Conservation (phyloP, 306 rosid species). For the Psophocarpus tetragonolobus region DNA sequence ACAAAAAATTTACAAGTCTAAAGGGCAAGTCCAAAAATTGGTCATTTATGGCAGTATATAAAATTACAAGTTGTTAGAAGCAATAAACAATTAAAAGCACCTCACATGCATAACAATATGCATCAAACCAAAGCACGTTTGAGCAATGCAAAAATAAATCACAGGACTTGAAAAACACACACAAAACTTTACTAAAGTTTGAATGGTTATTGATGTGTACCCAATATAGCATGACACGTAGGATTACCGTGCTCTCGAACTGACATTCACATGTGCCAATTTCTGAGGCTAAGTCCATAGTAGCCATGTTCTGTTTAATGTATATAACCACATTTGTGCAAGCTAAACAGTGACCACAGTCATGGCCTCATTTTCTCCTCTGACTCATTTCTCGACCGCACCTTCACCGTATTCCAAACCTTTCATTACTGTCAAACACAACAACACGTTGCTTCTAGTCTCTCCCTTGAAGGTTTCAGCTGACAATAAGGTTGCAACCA, state of each 20-base stretch:
- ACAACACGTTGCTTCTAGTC: neutral
- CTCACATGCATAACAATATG: too few relatives aligned
- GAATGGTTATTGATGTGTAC: neutral
- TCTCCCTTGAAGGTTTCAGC: neutral
- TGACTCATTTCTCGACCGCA: slow-evolving; percentile 41
- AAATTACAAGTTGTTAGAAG: too few relatives aligned
- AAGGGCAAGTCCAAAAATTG: too few relatives aligned
- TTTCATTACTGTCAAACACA: slow-evolving; percentile 25
- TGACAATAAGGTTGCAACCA: neutral
- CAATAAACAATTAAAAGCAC: too few relatives aligned
- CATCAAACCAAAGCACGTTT: too few relatives aligned
- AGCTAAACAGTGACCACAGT: slow-evolving; percentile 32
- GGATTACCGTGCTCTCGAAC: neutral
- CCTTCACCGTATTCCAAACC: slow-evolving; percentile 40
- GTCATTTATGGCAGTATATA: too few relatives aligned
- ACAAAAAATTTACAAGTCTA: too few relatives aligned
- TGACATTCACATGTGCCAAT: neutral
- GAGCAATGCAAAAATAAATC: neutral
- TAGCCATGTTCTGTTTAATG: neutral
- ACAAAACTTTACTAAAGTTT: neutral
- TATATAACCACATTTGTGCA: neutral
- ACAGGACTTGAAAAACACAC: neutral
- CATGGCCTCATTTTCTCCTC: slow-evolving; percentile 54
- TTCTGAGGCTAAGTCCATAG: neutral
- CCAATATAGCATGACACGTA: neutral